Evolutionary conservation across 2,329 filamentous ascomycete genomes (phyloP).

Genomic region (Trichophyton schoenleinii): DNA sequence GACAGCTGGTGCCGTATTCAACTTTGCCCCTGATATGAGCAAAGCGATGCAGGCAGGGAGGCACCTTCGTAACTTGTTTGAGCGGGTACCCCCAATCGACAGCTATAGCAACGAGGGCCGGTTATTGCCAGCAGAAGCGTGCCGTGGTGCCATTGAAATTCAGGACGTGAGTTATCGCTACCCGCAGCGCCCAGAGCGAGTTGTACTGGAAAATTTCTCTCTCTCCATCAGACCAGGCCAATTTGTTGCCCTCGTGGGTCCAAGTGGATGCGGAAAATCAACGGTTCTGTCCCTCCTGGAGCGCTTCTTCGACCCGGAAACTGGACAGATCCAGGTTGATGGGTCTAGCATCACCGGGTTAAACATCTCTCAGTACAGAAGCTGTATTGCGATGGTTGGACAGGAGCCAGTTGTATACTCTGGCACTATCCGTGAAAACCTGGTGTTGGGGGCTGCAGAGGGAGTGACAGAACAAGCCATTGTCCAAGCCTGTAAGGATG

Average conservation of each 20-base stretch:
- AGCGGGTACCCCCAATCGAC: conserved; percentile 42
- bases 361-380: conserved; percentile 76
- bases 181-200: conserved; percentile 75
- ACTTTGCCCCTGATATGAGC: conserved; percentile 80
- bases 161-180: conserved; percentile 88
- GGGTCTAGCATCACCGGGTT: conserved; percentile 66
- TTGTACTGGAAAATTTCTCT: conserved; percentile 75
- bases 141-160: conserved; percentile 79
- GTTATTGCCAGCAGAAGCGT: conserved; percentile 35
- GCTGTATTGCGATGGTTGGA: conserved; percentile 69
- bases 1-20: conserved; percentile 79
- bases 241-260: conserved; percentile 67
- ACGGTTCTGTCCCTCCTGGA: conserved; percentile 86
- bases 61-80: conserved; percentile 67
- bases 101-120: conserved; percentile 13
- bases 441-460: conserved; percentile 62
- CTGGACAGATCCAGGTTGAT: conserved; percentile 71
- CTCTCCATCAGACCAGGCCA: conserved; percentile 35
- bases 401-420: conserved; percentile 93
- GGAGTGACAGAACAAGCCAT: conserved; percentile 60
- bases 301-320: conserved; percentile 82
- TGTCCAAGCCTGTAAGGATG: conserved; percentile 67
- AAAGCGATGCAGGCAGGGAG: conserved; percentile 76
- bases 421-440: conserved; percentile 80
- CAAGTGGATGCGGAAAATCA: conserved; percentile 84